phyloP scores from a whole-genome alignment of 2,329 filamentous ascomycete genomes.

The Metarhizium sp. region DNA sequence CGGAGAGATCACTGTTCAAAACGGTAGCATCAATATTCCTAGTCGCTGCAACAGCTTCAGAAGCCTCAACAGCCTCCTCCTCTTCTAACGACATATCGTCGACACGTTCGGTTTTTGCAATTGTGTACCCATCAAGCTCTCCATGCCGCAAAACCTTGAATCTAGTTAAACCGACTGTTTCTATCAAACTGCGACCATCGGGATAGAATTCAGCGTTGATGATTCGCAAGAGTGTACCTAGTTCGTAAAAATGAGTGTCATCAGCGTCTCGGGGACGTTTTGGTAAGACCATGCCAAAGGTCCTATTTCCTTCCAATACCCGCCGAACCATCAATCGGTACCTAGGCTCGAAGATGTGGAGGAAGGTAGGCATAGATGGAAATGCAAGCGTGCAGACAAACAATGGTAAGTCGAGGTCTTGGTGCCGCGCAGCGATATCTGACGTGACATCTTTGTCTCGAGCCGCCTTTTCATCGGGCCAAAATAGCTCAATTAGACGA shows the following conservation, averaged over 20 bases:
- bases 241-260: conserved; percentile 49
- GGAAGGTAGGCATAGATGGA: conserved; percentile 73
- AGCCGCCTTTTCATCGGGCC: conserved; percentile 52
- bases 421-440: conserved; percentile 47
- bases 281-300: conserved; percentile 79
- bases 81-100: conserved; percentile 76
- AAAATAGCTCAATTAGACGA: conserved; percentile 58
- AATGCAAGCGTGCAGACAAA: conserved; percentile 80
- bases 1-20: not conserved
- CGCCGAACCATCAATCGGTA: conserved; percentile 85
- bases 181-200: conserved; percentile 74
- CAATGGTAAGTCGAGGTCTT: conserved; percentile 55
- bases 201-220: conserved; percentile 62
- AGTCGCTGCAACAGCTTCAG: conserved; percentile 34
- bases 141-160: conserved; percentile 62
- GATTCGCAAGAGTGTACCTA: conserved; percentile 73
- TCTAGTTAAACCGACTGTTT: conserved; percentile 65
- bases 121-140: conserved; percentile 64
- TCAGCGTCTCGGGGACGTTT: conserved; percentile 36
- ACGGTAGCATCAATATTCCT: not conserved
- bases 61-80: conserved; percentile 67
- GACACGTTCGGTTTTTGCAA: conserved; percentile 66
- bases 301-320: conserved; percentile 60
- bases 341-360: conserved; percentile 87
- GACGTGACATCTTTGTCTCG: conserved; percentile 45